A percentile compares a stretch with the other conserved stretches of the same genome.
Evolutionary conservation across 768 basidiomycete species (phyloP).

Genomic region (Leccinum broughii): DNA sequence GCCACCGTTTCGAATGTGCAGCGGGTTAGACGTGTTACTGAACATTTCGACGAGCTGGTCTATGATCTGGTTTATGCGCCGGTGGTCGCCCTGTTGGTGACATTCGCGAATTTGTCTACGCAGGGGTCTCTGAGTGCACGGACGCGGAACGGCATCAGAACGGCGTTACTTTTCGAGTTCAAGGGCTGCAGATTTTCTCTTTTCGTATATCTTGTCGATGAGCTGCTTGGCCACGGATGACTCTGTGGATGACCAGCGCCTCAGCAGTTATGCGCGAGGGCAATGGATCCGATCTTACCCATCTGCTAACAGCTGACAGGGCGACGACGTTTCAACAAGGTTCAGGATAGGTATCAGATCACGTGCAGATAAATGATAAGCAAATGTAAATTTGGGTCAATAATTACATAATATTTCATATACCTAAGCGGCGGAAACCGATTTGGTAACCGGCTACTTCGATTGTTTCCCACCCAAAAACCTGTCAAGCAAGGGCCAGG

Average conservation of each 20-base stretch:
- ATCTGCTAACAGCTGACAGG: slow-evolving; percentile 9
- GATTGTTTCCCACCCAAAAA: not conserved
- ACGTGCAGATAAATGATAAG: slow-evolving; percentile 6
- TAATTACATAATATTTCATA: not conserved
- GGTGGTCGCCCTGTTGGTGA: slow-evolving; percentile 76
- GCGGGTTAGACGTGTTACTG: slow-evolving; percentile 73
- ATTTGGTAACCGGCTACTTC: not conserved
- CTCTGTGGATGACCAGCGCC: slow-evolving; percentile 43
- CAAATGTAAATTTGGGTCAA: not conserved
- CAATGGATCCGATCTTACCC: slow-evolving; percentile 13
- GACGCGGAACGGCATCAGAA: not conserved
- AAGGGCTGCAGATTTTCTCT: slow-evolving; percentile 91
- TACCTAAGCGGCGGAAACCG: not conserved
- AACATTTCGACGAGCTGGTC: slow-evolving; percentile 97
- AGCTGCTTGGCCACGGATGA: slow-evolving; percentile 75
- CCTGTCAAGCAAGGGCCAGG: not conserved
- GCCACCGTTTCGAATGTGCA: slow-evolving; percentile 92
- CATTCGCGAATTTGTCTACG: slow-evolving; percentile 83
- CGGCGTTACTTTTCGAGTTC: slow-evolving; percentile 84
- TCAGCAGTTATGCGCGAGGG: not conserved
- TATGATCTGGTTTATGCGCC: slow-evolving; percentile 82
- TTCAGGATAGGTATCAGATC: slow-evolving; percentile 4
- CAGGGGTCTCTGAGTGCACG: slow-evolving; percentile 15
- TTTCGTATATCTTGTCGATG: slow-evolving; percentile 94
- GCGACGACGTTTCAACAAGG: not conserved